Evolutionary conservation across 1,284 basidiomycete species (phyloP).

Genomic region (Cystobasidiaceae sp.): DNA sequence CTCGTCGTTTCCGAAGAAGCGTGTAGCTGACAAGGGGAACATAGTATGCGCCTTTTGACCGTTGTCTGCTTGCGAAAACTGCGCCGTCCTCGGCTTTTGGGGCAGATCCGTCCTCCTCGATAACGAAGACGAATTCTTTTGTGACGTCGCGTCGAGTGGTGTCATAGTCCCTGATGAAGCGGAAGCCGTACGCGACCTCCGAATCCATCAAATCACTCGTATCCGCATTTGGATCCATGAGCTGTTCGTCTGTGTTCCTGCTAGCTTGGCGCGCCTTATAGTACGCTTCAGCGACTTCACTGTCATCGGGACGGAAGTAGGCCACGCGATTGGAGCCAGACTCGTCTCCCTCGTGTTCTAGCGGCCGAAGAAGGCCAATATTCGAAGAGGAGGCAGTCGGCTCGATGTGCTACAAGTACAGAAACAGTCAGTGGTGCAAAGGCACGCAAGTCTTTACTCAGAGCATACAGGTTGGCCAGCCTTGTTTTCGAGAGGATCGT

Average conservation of each 20-base stretch:
- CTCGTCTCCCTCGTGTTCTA: slow-evolving; percentile 69
- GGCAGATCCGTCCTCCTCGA: slow-evolving; percentile 4
- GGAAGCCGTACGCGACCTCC: slow-evolving; percentile 5
- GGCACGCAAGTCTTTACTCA: background rate
- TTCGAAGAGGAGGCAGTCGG: slow-evolving; percentile 47
- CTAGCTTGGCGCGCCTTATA: background rate
- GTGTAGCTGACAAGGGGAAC: slow-evolving; percentile 16
- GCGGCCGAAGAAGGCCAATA: slow-evolving; percentile 76
- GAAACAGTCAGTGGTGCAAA: too few relatives aligned
- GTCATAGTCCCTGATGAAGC: slow-evolving; percentile 30
- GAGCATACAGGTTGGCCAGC: background rate
- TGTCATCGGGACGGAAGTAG: slow-evolving; percentile 79
- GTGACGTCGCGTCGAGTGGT: slow-evolving; percentile 16
- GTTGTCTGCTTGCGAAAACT: too few relatives aligned
- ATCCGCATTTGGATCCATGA: slow-evolving; percentile 6
- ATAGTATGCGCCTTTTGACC: slow-evolving; percentile 23
- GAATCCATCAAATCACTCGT: background rate
- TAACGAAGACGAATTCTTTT: slow-evolving; percentile 19
- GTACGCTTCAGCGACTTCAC: slow-evolving; percentile 55
- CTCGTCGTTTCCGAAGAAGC: slow-evolving; percentile 23
- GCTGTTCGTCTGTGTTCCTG: slow-evolving; percentile 4
- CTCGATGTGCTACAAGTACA: background rate
- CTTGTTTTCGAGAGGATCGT: slow-evolving; percentile 56
- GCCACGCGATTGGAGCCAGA: slow-evolving; percentile 80
- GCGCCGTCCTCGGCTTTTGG: background rate